Base-by-base conservation (phyloP, 768 basidiomycete genomes). In the Tricholomella constricta region DNA sequence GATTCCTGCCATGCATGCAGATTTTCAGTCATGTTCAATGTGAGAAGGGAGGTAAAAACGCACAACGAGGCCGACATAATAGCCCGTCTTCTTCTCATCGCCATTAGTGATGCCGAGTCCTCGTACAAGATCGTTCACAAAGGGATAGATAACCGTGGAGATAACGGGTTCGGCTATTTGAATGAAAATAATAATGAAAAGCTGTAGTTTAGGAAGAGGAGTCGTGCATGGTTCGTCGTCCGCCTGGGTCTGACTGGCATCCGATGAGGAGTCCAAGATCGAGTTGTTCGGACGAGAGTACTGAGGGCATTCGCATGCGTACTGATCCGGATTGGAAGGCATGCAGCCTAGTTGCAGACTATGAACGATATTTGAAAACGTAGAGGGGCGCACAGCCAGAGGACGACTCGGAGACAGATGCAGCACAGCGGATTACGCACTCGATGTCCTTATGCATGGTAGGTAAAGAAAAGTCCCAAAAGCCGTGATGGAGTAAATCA, bases 1-100 rank as follows among this genome's bases (percentile, higher is more conserved):
- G 72, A 72, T 56, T 71, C 71, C 71, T 74, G 46, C 11, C 25
- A 47, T 44, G 41, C 22, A 20, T 19, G 25, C 31, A 31, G 17
- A 27, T 27, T 1, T 19, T 29, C 10, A 49, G 15, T 29, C 12
- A 41, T 10, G 34, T 17, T 41, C 19, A 31, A 35, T 41, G n/a
- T 17, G 31, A n/a, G 12, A 19, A 25, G 15, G n/a, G 54, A 22
- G 31, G 27, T 20, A 14, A 48, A 34, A 44, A 57, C 71, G 48
- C 46, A 75, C 76, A 27, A 78, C 63, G 9, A 76, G 59, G 2
- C 76, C 75, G 29, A 72, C 72, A 54, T 71, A 77, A 46, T 78
- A 75, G 3, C 76, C 76, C 3, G 68, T 71, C 45, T 68, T 73
- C 11, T 59, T 54, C 47, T 74, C 73, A 42, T 75, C 69, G 20